Percentiles rank a stretch among this genome's conserved stretches.
These are phyloP conservation scores for Mikania micrantha DNA, from an alignment of 129 eudicot genomes.

Conservation along the genomic window DNA sequence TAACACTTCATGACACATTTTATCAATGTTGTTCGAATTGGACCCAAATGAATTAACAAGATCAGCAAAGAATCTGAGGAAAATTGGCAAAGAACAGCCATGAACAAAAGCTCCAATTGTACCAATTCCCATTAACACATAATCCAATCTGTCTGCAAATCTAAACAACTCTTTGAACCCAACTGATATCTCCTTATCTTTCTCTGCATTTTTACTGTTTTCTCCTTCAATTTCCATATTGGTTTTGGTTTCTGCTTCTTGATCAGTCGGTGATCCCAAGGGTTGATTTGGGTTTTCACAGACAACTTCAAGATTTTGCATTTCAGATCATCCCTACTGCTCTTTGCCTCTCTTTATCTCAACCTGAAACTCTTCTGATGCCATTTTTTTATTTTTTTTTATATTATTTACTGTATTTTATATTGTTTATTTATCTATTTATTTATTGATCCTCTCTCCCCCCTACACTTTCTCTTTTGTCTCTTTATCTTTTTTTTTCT, in stretches of 20 bases:
- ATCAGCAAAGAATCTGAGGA: conserved; percentile 78
- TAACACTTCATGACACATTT: conserved; percentile 42
- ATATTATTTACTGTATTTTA: neutral
- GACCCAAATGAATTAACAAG: conserved; percentile 93
- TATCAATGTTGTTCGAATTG: conserved; percentile 77
- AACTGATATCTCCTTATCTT: conserved; percentile 25
- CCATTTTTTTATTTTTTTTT: conserved; percentile 26
- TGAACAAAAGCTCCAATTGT: conserved; percentile 87
- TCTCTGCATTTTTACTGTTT: conserved; percentile 23
- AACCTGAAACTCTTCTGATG: conserved; percentile 51
- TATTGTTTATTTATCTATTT: neutral
- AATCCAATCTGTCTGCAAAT: conserved; percentile 84
- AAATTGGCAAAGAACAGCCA: conserved; percentile 80
- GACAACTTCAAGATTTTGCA: conserved; percentile 70
- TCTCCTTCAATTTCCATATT: conserved; percentile 24
- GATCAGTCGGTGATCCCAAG: conserved; percentile 18
- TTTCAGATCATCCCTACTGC: conserved; percentile 82
- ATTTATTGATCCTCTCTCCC: neutral
- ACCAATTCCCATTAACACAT: conserved; percentile 73
- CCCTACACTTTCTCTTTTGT: conserved; percentile 26
- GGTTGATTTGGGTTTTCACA: conserved; percentile 42
- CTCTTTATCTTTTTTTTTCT: conserved; percentile 29
- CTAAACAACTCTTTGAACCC: conserved; percentile 68
- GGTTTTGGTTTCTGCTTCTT: conserved; percentile 13
- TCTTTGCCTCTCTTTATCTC: conserved; percentile 54